Conservation (phyloP, 2,329 filamentous ascomycete genomes). For the Saccharata proteae region DNA sequence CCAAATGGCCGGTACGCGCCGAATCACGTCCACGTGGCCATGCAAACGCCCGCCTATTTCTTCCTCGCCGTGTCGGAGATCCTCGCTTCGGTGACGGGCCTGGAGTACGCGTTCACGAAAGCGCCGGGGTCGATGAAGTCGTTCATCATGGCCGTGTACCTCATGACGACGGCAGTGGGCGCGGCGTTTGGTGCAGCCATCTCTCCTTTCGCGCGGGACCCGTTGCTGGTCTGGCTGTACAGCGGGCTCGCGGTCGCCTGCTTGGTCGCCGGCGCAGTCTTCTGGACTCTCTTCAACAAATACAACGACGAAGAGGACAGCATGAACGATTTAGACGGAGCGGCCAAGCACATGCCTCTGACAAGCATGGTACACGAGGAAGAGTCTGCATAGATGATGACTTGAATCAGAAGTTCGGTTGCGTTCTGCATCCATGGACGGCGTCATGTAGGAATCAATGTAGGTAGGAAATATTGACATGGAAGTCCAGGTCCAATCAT, state of each 20-base stretch:
- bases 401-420: too few species aligned
- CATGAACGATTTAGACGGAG: background rate
- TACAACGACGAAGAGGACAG: conserved; percentile 1
- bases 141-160: conserved; percentile 43
- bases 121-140: conserved; percentile 36
- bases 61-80: conserved; percentile 35
- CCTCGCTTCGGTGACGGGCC: conserved; percentile 34
- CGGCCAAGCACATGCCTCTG: conserved; percentile 1
- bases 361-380: background rate
- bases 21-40: conserved; percentile 33
- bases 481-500: too few species aligned
- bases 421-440: too few species aligned
- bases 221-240: conserved; percentile 56
- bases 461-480: too few species aligned
- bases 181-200: conserved; percentile 50
- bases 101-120: conserved; percentile 37
- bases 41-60: conserved; percentile 34
- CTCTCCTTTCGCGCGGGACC: conserved; percentile 49
- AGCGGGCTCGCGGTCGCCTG: conserved; percentile 41
- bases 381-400: too few species aligned
- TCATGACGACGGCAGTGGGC: conserved; percentile 48
- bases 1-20: conserved; percentile 21
- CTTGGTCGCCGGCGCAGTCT: conserved; percentile 37
- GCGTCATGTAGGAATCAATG: too few species aligned
- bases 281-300: conserved; percentile 38